Percentiles rank a stretch among this genome's conserved stretches.
phyloP scores from a whole-genome alignment of 345 rosid species.

The Jatropha curcas region DNA sequence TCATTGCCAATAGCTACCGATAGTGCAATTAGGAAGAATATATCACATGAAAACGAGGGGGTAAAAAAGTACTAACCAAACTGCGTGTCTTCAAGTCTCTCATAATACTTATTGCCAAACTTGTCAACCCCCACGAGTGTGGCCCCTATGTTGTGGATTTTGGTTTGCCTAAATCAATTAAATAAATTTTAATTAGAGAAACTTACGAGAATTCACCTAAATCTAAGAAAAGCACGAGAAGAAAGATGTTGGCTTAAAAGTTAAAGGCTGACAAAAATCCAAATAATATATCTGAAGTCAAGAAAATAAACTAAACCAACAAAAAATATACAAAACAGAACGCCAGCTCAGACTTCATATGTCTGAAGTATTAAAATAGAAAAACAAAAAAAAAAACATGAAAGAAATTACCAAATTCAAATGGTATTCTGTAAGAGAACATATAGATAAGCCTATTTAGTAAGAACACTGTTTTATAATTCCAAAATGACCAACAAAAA shows the following conservation, averaged over 20 bases:
- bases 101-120: constrained; percentile 86
- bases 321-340: not conserved
- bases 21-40: not conserved
- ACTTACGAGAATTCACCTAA: not conserved
- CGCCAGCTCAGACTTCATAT: not conserved
- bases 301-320: not conserved
- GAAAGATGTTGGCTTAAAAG: not conserved
- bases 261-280: constrained; percentile 4
- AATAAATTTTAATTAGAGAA: constrained; percentile 13
- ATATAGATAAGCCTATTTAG: not conserved
- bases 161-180: constrained; percentile 75
- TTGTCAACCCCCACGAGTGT: constrained; percentile 84
- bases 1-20: not conserved
- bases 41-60: not conserved
- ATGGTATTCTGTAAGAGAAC: too few relatives aligned
- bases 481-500: not conserved
- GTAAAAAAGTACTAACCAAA: constrained; percentile 50
- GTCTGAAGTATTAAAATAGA: not conserved
- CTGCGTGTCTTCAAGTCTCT: constrained; percentile 69
- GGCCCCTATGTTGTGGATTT: constrained; percentile 86
- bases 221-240: not conserved
- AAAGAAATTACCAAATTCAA: not conserved
- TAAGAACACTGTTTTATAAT: not conserved
- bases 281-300: not conserved
- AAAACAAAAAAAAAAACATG: not conserved